Conservation (phyloP, 805 yeast genomes). For the Lipomyces yamadae region DNA sequence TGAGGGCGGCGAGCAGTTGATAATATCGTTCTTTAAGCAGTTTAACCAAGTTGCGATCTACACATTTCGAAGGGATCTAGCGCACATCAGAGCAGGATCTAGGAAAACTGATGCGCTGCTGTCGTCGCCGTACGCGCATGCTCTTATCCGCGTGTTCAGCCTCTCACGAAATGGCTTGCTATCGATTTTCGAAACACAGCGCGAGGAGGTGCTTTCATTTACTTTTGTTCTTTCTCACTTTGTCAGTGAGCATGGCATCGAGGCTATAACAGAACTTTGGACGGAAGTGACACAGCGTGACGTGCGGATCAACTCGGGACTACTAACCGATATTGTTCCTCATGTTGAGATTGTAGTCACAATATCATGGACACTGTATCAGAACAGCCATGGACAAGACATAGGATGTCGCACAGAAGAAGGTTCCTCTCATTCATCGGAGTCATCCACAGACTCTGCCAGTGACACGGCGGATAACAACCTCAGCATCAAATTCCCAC, state of each 20-base stretch:
- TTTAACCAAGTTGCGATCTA: slow-evolving; percentile 7
- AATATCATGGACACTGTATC: background rate
- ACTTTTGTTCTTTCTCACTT: slow-evolving; percentile 7
- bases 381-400: background rate
- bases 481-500: slow-evolving; percentile 13
- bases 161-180: background rate
- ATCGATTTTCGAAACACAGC: background rate
- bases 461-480: background rate
- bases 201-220: slow-evolving; percentile 7
- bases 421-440: slow-evolving; percentile 6
- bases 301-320: background rate
- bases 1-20: slow-evolving; percentile 16
- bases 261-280: slow-evolving; percentile 12
- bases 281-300: slow-evolving; percentile 3
- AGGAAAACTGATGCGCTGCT: background rate
- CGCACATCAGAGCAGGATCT: background rate
- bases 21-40: slow-evolving; percentile 8
- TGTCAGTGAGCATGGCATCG: slow-evolving; percentile 5
- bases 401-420: slow-evolving; percentile 1
- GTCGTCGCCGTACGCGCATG: background rate
- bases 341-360: slow-evolving; percentile 11
- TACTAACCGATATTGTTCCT: slow-evolving; percentile 13
- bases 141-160: background rate
- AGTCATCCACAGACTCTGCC: slow-evolving; percentile 13
- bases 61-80: slow-evolving; percentile 7